These are phyloP conservation scores for Lavandula angustifolia DNA, from an alignment of 257 asterid species.

Conservation along the genomic window DNA sequence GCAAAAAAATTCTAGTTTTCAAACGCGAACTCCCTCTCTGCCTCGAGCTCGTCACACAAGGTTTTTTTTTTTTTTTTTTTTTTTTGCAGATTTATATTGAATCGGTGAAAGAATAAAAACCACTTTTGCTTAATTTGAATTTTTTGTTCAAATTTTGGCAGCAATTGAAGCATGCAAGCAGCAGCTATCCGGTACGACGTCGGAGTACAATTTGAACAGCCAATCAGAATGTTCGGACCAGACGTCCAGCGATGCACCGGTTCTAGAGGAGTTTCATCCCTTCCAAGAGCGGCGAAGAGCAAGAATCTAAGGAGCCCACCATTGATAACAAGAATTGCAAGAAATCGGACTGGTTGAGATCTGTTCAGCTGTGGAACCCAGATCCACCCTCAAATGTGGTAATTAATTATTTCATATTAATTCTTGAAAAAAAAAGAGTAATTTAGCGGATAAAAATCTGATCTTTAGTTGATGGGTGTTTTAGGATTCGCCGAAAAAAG, in stretches of 20 bases:
- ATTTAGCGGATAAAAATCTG: conserved; percentile 25
- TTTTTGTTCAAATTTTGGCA: conserved; percentile 29
- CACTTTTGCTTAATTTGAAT: background rate
- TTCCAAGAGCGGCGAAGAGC: conserved; percentile 47
- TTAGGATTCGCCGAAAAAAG: conserved; percentile 46
- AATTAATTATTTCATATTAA: background rate
- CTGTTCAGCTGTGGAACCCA: conserved; percentile 83
- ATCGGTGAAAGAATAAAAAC: background rate
- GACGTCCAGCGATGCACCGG: conserved; percentile 72
- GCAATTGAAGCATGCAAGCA: conserved; percentile 92
- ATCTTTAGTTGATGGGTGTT: no score
- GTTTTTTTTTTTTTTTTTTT: no score
- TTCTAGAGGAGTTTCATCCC: conserved; percentile 73
- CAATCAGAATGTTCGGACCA: conserved; percentile 77
- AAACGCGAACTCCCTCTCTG: conserved; percentile 94
- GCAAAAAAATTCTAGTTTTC: conserved; percentile 82
- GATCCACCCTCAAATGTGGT: conserved; percentile 56
- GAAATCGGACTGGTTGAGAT: conserved; percentile 82
- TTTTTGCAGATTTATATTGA: no score
- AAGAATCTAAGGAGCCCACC: conserved; percentile 33
- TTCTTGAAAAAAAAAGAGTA: background rate
- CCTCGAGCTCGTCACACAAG: conserved; percentile 86
- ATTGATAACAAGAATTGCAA: conserved; percentile 28
- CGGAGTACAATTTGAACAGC: conserved; percentile 49
- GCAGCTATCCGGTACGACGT: conserved; percentile 51